Base-by-base conservation (phyloP, 208 protist genomes). In the Acanthamoeba triangularis region DNA sequence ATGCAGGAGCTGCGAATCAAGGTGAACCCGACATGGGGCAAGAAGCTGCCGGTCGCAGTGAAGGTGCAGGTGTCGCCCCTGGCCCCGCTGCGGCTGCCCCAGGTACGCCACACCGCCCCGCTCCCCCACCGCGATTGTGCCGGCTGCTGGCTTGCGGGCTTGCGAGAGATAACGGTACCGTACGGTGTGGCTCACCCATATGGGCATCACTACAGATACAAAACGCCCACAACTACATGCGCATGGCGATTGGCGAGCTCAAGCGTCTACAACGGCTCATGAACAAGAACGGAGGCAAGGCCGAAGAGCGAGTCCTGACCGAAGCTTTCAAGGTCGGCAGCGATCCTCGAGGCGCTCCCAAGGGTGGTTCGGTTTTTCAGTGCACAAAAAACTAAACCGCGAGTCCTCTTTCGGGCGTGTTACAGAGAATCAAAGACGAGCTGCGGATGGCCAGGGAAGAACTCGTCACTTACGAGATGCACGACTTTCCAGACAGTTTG, bases 171-270 rank as follows among this genome's bases (percentile, higher is more conserved):
- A n/a, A n/a, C n/a, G n/a, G n/a, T n/a, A n/a, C n/a, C n/a, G 25
- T 6, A 78, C 28, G 23, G 2, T 37, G 28, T 18, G 16, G 33
- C 20, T 30, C 35, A 33, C 20, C n/a, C n/a, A n/a, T n/a, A n/a
- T n/a, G 0, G 10, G 69, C 30, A 7, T 47, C 41, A 28, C 72
- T 28, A 37, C 72, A 82, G 72, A 49, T 82, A 25, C 41, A 82
- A 49, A 82, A 82, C 33, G 35, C 72, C 1, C 72, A 82, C 72
- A 82, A 82, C 72, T 82, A 52, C 72, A 25, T 44, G 18, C 30
- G 25, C 35, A 82, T 82, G 72, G 72, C 72, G 10, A 44, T 82
- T 33, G 41, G 41, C 16, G 72, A 82, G 41, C 72, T 82, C 28
- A 25, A 44, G 41, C 72, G 72, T 20, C 35, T 82, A 14, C 72